Evolutionary conservation across 805 yeast species (phyloP).

Genomic region (Candida pseudoglaebosa): DNA sequence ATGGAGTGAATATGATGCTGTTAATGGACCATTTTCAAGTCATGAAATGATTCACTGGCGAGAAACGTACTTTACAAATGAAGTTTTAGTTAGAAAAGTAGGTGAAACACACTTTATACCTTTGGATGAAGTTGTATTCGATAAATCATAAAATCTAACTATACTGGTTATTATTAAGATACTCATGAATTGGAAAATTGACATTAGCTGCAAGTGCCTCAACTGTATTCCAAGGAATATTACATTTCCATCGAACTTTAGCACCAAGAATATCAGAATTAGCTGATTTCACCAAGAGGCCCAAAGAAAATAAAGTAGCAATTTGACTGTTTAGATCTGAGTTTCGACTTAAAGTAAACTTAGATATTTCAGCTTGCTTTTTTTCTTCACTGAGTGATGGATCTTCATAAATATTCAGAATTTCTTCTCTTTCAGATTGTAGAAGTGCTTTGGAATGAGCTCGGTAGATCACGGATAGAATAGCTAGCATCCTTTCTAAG

Average conservation of each 20-base stretch:
- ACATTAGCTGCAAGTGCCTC: slow-evolving; percentile 60
- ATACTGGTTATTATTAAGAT: slow-evolving; percentile 30
- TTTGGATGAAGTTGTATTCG: slow-evolving; percentile 21
- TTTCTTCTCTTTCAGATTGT: slow-evolving; percentile 16
- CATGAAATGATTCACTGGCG: slow-evolving; percentile 58
- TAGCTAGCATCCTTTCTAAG: slow-evolving; percentile 75
- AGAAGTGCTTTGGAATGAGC: slow-evolving; percentile 30
- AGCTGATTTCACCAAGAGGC: slow-evolving; percentile 42
- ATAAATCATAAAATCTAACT: slow-evolving; percentile 3
- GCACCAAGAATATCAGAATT: slow-evolving; percentile 58
- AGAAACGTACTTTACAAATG: slow-evolving; percentile 43
- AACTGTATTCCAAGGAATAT: slow-evolving; percentile 64
- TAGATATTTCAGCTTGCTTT: slow-evolving; percentile 30
- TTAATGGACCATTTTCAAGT: slow-evolving; percentile 48
- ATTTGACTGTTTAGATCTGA: slow-evolving; percentile 53
- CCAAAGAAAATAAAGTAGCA: slow-evolving; percentile 56
- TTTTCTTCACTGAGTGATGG: slow-evolving; percentile 32
- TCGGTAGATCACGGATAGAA: slow-evolving; percentile 65
- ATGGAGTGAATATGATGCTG: slow-evolving; percentile 34
- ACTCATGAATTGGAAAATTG: slow-evolving; percentile 61
- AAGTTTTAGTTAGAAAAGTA: slow-evolving; percentile 38
- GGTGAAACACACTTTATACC: slow-evolving; percentile 22
- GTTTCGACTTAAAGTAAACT: slow-evolving; percentile 36
- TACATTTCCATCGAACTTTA: slow-evolving; percentile 73
- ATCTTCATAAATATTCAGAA: slow-evolving; percentile 22